Percentiles rank a stretch among this genome's conserved stretches.
phyloP scores from a whole-genome alignment of 73 alveolate genomes.

The Paramecium octaurelia region DNA sequence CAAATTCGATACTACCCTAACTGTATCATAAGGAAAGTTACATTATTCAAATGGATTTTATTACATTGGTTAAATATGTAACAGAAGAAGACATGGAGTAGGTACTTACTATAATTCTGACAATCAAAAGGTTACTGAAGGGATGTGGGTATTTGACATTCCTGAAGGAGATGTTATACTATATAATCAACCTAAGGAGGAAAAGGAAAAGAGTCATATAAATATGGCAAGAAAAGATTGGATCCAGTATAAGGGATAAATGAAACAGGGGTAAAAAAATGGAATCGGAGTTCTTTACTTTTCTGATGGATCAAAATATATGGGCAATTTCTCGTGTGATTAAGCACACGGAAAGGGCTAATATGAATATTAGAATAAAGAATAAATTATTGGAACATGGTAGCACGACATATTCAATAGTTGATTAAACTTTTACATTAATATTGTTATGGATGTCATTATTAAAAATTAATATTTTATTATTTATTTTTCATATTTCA shows the following conservation, averaged over 20 bases:
- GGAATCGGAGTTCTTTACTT: background rate
- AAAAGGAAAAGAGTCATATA: background rate
- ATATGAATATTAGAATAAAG: background rate
- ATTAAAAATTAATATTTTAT: background rate
- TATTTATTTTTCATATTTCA: background rate
- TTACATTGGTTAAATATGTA: background rate
- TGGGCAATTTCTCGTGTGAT: background rate
- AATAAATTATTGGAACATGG: background rate
- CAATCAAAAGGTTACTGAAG: background rate
- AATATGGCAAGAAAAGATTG: conserved; percentile 11
- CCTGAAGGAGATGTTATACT: conserved; percentile 4
- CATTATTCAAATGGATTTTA: background rate
- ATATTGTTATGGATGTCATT: background rate
- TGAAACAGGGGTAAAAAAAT: background rate
- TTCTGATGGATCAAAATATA: conserved; percentile 4
- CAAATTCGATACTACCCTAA: background rate
- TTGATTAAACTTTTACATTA: background rate
- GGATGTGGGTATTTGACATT: background rate
- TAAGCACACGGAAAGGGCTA: background rate
- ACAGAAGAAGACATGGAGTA: background rate
- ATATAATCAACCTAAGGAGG: background rate
- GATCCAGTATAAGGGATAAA: background rate
- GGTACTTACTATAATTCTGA: background rate
- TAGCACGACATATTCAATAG: background rate
- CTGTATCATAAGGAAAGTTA: background rate